Percentiles rank a stretch among this genome's conserved stretches.
Evolutionary conservation across 108 stramenopile genomes (phyloP).

Genomic region (Pseudonitzschia pungens): DNA sequence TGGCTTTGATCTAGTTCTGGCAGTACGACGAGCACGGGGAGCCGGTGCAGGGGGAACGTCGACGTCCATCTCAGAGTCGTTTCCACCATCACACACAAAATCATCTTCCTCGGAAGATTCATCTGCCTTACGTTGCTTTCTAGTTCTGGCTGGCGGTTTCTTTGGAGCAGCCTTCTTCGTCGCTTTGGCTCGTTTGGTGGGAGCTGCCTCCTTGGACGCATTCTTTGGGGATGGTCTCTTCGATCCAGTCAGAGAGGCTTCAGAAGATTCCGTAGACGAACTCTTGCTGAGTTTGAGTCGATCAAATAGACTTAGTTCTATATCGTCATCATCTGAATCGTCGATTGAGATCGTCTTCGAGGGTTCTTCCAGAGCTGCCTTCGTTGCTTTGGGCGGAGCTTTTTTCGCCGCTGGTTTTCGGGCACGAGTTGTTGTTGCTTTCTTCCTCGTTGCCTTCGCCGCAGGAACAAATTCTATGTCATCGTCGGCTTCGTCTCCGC

Average conservation of each 20-base stretch:
- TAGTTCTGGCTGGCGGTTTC: neutral
- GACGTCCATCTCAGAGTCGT: constrained; percentile 1
- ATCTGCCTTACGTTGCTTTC: neutral
- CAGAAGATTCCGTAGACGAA: neutral
- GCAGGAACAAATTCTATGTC: constrained; percentile 41
- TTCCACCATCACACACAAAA: neutral
- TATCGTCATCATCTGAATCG: constrained; percentile 2
- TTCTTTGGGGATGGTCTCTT: constrained; percentile 20
- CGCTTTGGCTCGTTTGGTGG: neutral
- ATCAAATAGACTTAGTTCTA: constrained; percentile 1
- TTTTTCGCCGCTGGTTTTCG: constrained; percentile 17
- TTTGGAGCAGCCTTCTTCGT: neutral
- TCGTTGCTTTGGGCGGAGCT: neutral
- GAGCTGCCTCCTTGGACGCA: neutral
- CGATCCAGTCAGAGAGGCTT: neutral
- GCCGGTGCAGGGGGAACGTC: neutral
- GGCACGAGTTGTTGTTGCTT: constrained; percentile 14
- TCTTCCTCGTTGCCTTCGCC: constrained; percentile 7
- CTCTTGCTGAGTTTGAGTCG: constrained; percentile 14
- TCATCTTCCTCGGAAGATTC: constrained; percentile 8
- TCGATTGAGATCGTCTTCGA: neutral
- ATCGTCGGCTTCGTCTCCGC: constrained; percentile 50
- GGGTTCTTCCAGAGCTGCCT: constrained; percentile 3
- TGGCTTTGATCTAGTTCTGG: constrained; percentile 2
- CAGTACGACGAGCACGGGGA: constrained; percentile 13